Percentiles rank a stretch among this genome's conserved stretches.
These are phyloP conservation scores for Eucalyptus urophylla DNA, from an alignment of 345 rosid genomes.

Conservation along the genomic window DNA sequence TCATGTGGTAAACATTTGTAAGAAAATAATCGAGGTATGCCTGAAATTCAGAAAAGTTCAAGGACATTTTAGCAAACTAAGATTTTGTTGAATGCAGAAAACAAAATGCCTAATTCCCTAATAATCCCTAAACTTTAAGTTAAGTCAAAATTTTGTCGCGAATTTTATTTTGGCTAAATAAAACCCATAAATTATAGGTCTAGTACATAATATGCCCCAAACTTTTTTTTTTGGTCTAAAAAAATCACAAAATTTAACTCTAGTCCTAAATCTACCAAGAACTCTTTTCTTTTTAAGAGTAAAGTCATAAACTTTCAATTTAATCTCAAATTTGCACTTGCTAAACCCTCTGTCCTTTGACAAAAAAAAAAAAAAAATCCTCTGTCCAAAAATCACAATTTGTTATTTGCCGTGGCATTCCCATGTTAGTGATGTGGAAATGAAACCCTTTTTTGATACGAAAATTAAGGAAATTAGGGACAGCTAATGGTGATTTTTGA, in stretches of 20 bases:
- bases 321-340: not conserved
- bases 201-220: not conserved
- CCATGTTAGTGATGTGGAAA: not conserved
- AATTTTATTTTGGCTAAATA: too few relatives aligned
- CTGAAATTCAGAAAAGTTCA: not conserved
- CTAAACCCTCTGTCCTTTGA: not conserved
- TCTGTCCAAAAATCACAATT: rapidly evolving
- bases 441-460: not conserved
- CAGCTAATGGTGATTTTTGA: not conserved
- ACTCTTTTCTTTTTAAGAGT: too few relatives aligned
- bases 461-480: not conserved
- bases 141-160: too few relatives aligned
- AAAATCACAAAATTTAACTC: not conserved
- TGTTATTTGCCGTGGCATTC: not conserved
- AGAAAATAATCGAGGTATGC: not conserved
- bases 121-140: not conserved
- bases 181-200: not conserved
- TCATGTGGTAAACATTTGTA: not conserved
- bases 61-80: not conserved
- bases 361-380: too few relatives aligned
- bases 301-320: too few relatives aligned
- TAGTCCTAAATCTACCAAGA: too few relatives aligned
- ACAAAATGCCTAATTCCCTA: not conserved
- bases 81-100: not conserved
- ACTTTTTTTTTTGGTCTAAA: too few relatives aligned